phyloP scores from a whole-genome alignment of 2,329 filamentous ascomycete species.

The Volutella citrinella region DNA sequence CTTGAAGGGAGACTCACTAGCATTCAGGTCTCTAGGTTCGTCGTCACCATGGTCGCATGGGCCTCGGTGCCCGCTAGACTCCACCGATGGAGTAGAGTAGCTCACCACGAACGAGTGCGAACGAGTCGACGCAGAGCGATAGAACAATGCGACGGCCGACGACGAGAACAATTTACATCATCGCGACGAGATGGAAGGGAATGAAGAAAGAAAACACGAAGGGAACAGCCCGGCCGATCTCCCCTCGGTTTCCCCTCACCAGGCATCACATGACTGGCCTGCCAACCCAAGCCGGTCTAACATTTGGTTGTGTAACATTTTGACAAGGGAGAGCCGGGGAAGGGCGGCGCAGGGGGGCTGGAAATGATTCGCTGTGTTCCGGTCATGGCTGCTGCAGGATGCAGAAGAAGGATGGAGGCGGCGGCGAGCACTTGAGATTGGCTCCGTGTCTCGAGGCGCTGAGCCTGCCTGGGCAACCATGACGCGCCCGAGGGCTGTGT shows the following conservation, averaged over 20 bases:
- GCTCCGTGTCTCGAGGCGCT: too few species aligned
- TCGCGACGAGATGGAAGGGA: constrained; percentile 8
- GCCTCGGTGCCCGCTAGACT: constrained; percentile 11
- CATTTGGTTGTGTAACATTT: constrained; percentile 24
- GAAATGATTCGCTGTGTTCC: too few species aligned
- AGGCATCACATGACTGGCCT: constrained; percentile 29
- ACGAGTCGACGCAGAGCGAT: too few species aligned
- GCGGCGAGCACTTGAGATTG: too few species aligned
- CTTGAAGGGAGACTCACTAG: constrained; percentile 10
- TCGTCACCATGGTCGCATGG: too few species aligned
- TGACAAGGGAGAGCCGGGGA: constrained; percentile 20
- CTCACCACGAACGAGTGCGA: too few species aligned
- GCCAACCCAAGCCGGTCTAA: constrained; percentile 18
- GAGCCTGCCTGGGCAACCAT: too few species aligned
- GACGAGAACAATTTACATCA: constrained; percentile 1
- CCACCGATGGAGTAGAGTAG: constrained; percentile 11
- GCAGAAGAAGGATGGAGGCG: too few species aligned
- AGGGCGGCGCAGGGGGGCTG: constrained; percentile 13
- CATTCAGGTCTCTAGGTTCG: constrained; percentile 1
- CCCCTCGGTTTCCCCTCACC: constrained; percentile 29
- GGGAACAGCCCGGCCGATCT: constrained; percentile 17
- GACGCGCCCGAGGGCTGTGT: too few species aligned
- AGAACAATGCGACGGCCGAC: too few species aligned
- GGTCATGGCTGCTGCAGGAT: too few species aligned
- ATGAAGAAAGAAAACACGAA: constrained; percentile 12